Percentiles rank a stretch among this genome's conserved stretches.
Conservation (phyloP, 768 basidiomycete genomes). For the Lactifluus volemus region DNA sequence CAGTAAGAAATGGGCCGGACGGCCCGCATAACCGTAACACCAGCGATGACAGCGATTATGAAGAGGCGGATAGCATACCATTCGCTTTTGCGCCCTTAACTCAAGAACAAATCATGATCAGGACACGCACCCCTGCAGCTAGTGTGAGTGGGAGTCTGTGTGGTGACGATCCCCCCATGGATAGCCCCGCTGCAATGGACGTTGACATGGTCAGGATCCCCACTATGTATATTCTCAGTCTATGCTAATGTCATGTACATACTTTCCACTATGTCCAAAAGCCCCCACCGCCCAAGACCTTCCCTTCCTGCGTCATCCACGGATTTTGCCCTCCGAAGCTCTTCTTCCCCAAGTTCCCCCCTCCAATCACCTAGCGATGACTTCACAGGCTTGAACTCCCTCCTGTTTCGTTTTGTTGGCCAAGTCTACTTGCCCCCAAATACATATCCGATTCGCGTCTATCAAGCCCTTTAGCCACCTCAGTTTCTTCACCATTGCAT, state of each 20-base stretch:
- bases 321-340: conserved; percentile 26
- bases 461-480: conserved; percentile 63
- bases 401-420: conserved; percentile 58
- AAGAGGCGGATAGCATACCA: conserved; percentile 23
- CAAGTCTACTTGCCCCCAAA: conserved; percentile 52
- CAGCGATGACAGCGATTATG: conserved; percentile 68
- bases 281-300: conserved; percentile 32
- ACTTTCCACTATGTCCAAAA: conserved; percentile 40
- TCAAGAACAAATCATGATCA: conserved; percentile 52
- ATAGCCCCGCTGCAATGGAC: conserved; percentile 52
- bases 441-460: conserved; percentile 50
- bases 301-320: conserved; percentile 43
- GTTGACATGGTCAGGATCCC: conserved; percentile 56
- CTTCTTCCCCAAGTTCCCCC: conserved; percentile 5
- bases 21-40: too few relatives aligned
- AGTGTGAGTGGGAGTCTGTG: conserved; percentile 66
- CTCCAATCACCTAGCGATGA: conserved; percentile 31
- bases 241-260: conserved; percentile 29
- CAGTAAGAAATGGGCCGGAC: too few relatives aligned
- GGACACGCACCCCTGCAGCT: conserved; percentile 47
- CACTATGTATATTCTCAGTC: conserved; percentile 9
- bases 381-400: conserved; percentile 51
- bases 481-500: conserved; percentile 42
- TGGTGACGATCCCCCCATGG: conserved; percentile 66
- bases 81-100: conserved; percentile 44